Percentiles rank a stretch among this genome's conserved stretches.
These are phyloP conservation scores for Rhodotorula sp. DNA, from an alignment of 1,284 basidiomycete species.

Conservation along the genomic window DNA sequence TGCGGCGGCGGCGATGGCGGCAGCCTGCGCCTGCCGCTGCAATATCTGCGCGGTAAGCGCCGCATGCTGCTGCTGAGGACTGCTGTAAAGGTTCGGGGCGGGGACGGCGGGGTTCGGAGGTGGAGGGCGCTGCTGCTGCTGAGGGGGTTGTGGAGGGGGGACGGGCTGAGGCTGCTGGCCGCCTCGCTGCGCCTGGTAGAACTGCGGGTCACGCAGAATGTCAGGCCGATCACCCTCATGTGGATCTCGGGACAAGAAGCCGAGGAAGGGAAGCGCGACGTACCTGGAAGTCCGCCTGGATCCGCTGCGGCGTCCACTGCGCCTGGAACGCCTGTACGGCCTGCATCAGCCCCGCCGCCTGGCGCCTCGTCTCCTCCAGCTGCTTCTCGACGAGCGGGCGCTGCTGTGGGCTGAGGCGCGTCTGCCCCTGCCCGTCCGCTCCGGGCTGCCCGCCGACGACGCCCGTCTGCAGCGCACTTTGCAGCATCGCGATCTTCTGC, in stretches of 20 bases:
- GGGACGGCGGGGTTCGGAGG: background rate
- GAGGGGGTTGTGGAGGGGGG: background rate
- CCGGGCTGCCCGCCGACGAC: background rate
- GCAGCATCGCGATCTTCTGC: conserved; percentile 13
- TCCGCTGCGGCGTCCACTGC: conserved; percentile 17
- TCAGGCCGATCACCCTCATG: fast-evolving
- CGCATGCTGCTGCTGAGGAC: conserved; percentile 21
- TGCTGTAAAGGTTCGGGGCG: conserved; percentile 10
- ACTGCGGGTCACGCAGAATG: conserved; percentile 3
- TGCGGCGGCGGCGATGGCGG: conserved; percentile 12
- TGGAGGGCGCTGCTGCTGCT: conserved; percentile 3
- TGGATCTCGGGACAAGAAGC: no score
- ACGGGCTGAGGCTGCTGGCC: conserved; percentile 7
- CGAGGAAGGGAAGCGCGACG: background rate
- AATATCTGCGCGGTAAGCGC: conserved; percentile 19
- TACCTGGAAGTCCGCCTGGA: conserved; percentile 32
- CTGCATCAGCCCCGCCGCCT: conserved; percentile 14
- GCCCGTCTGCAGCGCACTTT: conserved; percentile 27
- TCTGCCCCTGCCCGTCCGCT: conserved; percentile 8
- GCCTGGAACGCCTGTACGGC: conserved; percentile 26
- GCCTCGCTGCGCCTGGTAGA: conserved; percentile 13
- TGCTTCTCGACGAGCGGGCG: conserved; percentile 26
- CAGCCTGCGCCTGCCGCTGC: conserved; percentile 8
- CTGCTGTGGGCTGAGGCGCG: conserved; percentile 22
- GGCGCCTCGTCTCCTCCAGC: conserved; percentile 24